Evolutionary conservation across 768 basidiomycete species (phyloP), one percentile per base, ranked within the genome.

Genomic region (Sporobolomyces pararoseus): DNA sequence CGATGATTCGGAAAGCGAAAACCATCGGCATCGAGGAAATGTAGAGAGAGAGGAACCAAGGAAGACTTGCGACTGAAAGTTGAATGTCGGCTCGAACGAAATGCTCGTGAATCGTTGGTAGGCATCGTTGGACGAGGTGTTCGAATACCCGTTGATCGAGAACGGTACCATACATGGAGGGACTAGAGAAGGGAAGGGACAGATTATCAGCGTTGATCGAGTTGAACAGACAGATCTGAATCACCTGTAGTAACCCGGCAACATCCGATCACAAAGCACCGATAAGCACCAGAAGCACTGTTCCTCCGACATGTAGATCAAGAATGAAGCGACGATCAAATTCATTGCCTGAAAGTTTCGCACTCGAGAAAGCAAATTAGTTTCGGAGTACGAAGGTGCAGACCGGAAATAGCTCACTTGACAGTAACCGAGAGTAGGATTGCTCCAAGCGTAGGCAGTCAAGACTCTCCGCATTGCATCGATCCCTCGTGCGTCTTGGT

Each of bases 61-160:
- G 95, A 32, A 99, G 80, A 1, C 93, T 96, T 0, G 95, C 95
- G 21, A 99, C 94, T 3, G 92, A 95, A 21, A 99, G 85, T 75
- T 98, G 95, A 10, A 99, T 94, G 76, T 99, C 95, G 39, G 95
- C 91, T 21, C 79, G 82, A 74, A 85, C 84, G 81, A 97, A 96
- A 79, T 98, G 90, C 34, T 96, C 91, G 75, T 94, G 88, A 74
- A 99, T 90, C 13, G 60, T 35, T 5, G 73, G 75, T 3, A 75
- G 83, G 81, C 89, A 90, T 63, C 87, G 86, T 64, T 88, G 84
- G 10, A 98, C 94, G 37, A 99, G 84, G 9, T 93, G 87, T 78
- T 99, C 96, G 71, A 99, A 99, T 0, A 99, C 96, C 25, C 93
- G 85, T 79, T 99, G 96, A 78, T 99, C 96, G n/a, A 99, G 86